Evolutionary conservation across 2,329 filamentous ascomycete genomes (phyloP).

Genomic region (Trichoderma polysporum): DNA sequence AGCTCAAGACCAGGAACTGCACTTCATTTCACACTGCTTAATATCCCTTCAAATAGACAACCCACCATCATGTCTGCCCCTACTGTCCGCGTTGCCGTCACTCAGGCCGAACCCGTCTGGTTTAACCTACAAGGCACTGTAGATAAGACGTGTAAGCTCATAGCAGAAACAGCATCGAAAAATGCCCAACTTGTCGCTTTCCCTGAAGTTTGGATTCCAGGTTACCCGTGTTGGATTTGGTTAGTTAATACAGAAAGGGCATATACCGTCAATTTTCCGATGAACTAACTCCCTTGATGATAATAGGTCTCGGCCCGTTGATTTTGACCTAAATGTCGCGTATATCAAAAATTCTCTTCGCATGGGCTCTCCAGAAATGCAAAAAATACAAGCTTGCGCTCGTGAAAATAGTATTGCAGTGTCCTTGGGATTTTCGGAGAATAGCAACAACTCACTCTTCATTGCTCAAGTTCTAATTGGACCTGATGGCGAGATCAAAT

Average conservation of each 20-base stretch:
- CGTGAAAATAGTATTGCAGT: slow-evolving; percentile 3
- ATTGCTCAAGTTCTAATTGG: slow-evolving; percentile 3
- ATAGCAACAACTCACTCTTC: slow-evolving; percentile 5
- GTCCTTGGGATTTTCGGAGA: slow-evolving; percentile 4
- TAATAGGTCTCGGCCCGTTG: neutral
- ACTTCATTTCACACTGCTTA: neutral
- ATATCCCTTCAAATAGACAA: neutral
- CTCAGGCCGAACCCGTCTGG: slow-evolving; percentile 9
- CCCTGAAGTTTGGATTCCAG: slow-evolving; percentile 7
- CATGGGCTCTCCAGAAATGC: slow-evolving; percentile 3
- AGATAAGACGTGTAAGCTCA: slow-evolving; percentile 8
- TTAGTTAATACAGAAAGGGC: neutral
- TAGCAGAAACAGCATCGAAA: slow-evolving; percentile 1
- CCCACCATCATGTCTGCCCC: neutral
- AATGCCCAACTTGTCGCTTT: slow-evolving; percentile 5
- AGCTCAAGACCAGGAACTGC: neutral
- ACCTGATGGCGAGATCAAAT: slow-evolving; percentile 3
- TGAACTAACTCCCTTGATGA: neutral
- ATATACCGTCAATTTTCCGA: neutral
- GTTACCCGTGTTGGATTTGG: slow-evolving; percentile 16
- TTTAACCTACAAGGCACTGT: neutral
- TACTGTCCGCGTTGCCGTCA: slow-evolving; percentile 1
- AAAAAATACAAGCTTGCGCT: slow-evolving; percentile 1
- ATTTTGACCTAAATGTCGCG: slow-evolving; percentile 1
- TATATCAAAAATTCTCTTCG: slow-evolving; percentile 17